A percentile compares a stretch with the other conserved stretches of the same genome.
phyloP scores from a whole-genome alignment of 2,329 filamentous ascomycete species.

The Colletotrichum paranaense region DNA sequence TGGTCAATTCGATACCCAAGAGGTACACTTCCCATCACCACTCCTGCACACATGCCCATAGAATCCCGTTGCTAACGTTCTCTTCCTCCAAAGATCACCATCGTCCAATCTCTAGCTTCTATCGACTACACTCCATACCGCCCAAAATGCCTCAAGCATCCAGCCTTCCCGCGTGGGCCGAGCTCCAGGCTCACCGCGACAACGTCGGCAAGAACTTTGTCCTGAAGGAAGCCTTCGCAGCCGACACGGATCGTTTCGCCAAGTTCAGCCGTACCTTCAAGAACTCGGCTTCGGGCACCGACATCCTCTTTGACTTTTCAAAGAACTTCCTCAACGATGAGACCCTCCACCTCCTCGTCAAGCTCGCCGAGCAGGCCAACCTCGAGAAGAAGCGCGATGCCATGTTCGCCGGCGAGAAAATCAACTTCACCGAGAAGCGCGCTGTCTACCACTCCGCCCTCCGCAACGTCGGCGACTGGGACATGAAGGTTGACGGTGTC shows the following conservation, averaged over 20 bases:
- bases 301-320: constrained; percentile 98
- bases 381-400: constrained; percentile 94
- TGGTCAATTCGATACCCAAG: background rate
- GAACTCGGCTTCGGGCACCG: constrained; percentile 80
- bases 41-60: background rate
- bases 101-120: background rate
- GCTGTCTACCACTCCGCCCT: constrained; percentile 96
- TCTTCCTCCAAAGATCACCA: background rate
- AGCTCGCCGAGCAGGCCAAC: constrained; percentile 91
- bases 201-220: constrained; percentile 88
- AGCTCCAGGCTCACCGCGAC: constrained; percentile 91
- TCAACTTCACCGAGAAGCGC: constrained; percentile 98
- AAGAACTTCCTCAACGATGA: constrained; percentile 99
- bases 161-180: constrained; percentile 87
- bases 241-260: constrained; percentile 87
- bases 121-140: background rate
- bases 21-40: background rate
- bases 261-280: constrained; percentile 89
- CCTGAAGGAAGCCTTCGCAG: constrained; percentile 91
- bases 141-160: constrained; percentile 82
- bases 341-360: constrained; percentile 85
- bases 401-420: constrained; percentile 98
- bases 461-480: constrained; percentile 87
- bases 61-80: background rate
- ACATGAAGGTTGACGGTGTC: constrained; percentile 86